Conservation (phyloP, 805 yeast genomes). For the Cyberlindnera xylosilytica region DNA sequence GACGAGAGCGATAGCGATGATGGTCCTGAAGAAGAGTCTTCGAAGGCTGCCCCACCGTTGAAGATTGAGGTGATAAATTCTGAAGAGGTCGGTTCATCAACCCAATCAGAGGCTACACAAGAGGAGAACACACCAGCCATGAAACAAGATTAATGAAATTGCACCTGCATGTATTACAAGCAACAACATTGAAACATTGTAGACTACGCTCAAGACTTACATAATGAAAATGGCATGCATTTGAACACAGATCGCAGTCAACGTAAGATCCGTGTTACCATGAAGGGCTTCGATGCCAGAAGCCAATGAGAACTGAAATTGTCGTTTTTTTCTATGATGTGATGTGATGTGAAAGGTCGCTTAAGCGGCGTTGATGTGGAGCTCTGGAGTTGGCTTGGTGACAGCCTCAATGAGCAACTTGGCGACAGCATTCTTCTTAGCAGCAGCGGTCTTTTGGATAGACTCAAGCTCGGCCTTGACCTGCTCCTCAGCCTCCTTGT, state of each 20-base stretch:
- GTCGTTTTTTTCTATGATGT: too few relatives aligned
- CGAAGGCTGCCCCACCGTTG: constrained; percentile 5
- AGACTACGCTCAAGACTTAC: too few relatives aligned
- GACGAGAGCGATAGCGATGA: constrained; percentile 19
- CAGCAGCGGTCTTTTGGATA: constrained; percentile 61
- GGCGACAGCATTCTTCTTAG: constrained; percentile 65
- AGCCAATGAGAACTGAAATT: too few relatives aligned
- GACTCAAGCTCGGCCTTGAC: constrained; percentile 68
- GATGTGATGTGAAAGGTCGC: not conserved
- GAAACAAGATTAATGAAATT: too few relatives aligned
- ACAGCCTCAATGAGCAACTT: constrained; percentile 78
- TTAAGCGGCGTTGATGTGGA: constrained; percentile 69
- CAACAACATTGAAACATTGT: too few relatives aligned
- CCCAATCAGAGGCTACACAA: too few relatives aligned
- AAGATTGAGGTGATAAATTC: not conserved
- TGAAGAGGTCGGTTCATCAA: not conserved
- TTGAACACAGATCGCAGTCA: not conserved
- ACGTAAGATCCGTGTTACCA: too few relatives aligned
- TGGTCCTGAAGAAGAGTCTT: constrained; percentile 19
- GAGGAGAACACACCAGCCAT: too few relatives aligned
- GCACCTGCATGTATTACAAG: too few relatives aligned
- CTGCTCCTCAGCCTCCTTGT: constrained; percentile 70
- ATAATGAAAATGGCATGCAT: not conserved
- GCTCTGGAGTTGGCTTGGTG: constrained; percentile 72
- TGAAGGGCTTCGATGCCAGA: too few relatives aligned